Base-by-base conservation (phyloP, 1,284 basidiomycete species). In the Marasmius oreades region DNA sequence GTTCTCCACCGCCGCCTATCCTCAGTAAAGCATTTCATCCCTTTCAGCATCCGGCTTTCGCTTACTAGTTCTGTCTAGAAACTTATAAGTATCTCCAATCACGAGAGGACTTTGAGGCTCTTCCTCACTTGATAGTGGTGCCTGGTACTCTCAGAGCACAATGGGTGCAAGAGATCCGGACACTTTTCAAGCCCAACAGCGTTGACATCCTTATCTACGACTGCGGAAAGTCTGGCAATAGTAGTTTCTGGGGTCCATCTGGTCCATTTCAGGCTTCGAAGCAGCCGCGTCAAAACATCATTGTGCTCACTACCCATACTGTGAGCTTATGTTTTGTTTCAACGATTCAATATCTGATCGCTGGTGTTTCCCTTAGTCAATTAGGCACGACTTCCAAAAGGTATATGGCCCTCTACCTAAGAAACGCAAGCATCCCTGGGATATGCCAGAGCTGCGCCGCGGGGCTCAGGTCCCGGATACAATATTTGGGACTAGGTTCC, bases 121-220 rank as follows among this genome's bases (percentile, higher is more conserved):
- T 58, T 1, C 61, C 64, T 1, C 66, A 68, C 37, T 59, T 72
- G 11, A 63, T 72, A 16, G 26, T 70, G 23, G 64, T 64, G 2
- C 69, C 69, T 3, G 66, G 65, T 6, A 69, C 67, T 0, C 47
- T 72, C 0, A 28, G 59, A 1, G 53, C 10, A 0, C 68, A 72
- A 45, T 72, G 70, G 70, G 5, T 56, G 0, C 48, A 55, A 0
- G 69, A 69, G 36, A 45, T 70, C 0, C 53, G 61, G 4, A 63
- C 52, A 0, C 28, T 66, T 2, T 63, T 67, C 18, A 24, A 45
- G 5, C 63, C 63, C 0, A 14, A 58, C 8, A 52, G 51, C 8
- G 43, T 69, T 31, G 65, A 69, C 14, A 63, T 74, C 1, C 62
- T 71, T 22, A 1, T 58, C 7, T 71, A 68, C 48, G 50, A 61